Evolutionary conservation across 179 eudicot genomes (phyloP).

Genomic region (Monotropa hypopitys): DNA sequence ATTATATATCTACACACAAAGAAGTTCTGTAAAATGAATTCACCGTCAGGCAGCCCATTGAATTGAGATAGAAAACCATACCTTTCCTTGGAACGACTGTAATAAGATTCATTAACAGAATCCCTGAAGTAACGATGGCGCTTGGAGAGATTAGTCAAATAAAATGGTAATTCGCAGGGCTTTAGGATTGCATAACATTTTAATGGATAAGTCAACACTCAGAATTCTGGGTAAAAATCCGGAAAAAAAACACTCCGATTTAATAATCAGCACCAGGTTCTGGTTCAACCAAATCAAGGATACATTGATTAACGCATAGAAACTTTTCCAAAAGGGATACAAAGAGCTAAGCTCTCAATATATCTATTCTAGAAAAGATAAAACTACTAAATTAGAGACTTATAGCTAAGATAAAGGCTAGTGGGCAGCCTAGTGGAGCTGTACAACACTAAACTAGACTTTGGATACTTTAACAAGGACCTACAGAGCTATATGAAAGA

Average conservation of each 20-base stretch:
- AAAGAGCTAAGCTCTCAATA: neutral
- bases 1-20: neutral
- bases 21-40: neutral
- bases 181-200: neutral
- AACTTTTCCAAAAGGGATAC: neutral
- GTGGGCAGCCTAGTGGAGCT: neutral
- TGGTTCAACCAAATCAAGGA: neutral
- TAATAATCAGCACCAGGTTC: too few species aligned
- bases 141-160: neutral
- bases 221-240: neutral
- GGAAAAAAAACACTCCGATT: neutral
- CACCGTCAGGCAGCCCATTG: neutral
- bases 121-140: neutral
- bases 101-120: neutral
- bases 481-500: neutral
- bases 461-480: neutral
- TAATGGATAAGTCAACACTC: neutral
- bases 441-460: neutral
- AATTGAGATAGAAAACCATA: neutral
- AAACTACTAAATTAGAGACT: neutral
- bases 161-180: neutral
- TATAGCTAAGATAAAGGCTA: neutral
- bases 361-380: neutral
- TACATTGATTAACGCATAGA: neutral
- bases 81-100: neutral